These are phyloP conservation scores for Clavispora santaluciae DNA, from an alignment of 805 yeast genomes.

Conservation along the genomic window DNA sequence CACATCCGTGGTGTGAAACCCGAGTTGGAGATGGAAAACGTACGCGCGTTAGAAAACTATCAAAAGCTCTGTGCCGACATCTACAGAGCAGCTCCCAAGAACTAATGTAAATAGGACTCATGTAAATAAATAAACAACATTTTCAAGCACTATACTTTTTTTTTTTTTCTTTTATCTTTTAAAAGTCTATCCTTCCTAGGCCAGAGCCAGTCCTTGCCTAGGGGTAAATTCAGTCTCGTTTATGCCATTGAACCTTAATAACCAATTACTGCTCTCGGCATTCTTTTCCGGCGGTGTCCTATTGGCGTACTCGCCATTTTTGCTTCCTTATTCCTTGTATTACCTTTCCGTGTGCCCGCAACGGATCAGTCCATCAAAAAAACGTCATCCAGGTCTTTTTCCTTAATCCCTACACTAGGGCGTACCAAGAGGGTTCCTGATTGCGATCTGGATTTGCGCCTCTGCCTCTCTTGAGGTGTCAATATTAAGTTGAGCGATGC, in stretches of 20 bases:
- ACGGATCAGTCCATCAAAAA: conserved; percentile 31
- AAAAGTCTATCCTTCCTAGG: no score
- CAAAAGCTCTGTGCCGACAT: conserved; percentile 35
- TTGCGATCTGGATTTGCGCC: conserved; percentile 62
- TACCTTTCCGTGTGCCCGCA: background rate
- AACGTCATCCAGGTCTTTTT: conserved; percentile 19
- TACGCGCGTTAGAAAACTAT: conserved; percentile 17
- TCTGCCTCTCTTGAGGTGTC: conserved; percentile 70
- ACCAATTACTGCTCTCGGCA: no score
- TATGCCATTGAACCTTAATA: no score
- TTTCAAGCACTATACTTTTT: background rate
- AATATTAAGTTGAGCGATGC: conserved; percentile 67
- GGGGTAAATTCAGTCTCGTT: no score
- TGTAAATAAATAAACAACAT: conserved; percentile 1
- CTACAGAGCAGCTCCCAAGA: conserved; percentile 33
- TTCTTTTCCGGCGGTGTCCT: background rate
- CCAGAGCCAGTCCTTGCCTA: background rate
- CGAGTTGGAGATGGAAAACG: conserved; percentile 21
- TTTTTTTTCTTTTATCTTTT: background rate
- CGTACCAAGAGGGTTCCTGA: conserved; percentile 37
- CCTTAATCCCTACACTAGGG: conserved; percentile 17
- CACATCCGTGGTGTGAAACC: conserved; percentile 35
- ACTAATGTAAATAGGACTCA: conserved; percentile 8
- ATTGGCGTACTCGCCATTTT: background rate
- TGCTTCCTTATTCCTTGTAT: background rate